Conservation (phyloP, 208 protist species). For the Leishmania amazonensis region DNA sequence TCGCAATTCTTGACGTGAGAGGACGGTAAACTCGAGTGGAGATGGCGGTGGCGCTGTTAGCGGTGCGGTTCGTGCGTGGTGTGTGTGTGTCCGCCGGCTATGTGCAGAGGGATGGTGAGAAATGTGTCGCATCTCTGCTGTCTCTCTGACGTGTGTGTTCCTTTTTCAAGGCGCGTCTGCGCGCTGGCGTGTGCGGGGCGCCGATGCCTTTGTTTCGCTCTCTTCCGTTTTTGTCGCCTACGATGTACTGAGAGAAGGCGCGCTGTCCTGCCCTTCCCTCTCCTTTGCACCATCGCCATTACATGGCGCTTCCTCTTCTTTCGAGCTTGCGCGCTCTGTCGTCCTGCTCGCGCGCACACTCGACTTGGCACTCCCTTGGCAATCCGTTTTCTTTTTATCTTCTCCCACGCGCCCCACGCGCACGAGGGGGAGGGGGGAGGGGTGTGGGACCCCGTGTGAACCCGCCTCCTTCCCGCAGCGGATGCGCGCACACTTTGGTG, state of each 20-base stretch:
- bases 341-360: background rate
- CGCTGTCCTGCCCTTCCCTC: background rate
- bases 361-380: background rate
- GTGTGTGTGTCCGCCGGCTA: background rate
- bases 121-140: background rate
- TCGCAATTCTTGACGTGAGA: slow-evolving; percentile 18
- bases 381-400: background rate
- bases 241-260: background rate
- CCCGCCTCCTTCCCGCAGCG: background rate
- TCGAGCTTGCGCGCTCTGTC: background rate
- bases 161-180: too few species aligned
- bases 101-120: background rate
- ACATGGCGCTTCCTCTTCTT: background rate
- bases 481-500: background rate
- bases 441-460: background rate
- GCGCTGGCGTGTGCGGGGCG: background rate
- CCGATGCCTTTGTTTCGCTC: background rate
- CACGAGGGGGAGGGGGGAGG: background rate
- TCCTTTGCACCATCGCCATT: background rate
- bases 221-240: background rate
- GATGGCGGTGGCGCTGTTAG: background rate
- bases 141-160: background rate
- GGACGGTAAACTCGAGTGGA: background rate
- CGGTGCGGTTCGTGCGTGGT: background rate
- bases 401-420: background rate